Evolutionary conservation across 2,329 filamentous ascomycete genomes (phyloP).

Genomic region (Fusarium bulbicola): DNA sequence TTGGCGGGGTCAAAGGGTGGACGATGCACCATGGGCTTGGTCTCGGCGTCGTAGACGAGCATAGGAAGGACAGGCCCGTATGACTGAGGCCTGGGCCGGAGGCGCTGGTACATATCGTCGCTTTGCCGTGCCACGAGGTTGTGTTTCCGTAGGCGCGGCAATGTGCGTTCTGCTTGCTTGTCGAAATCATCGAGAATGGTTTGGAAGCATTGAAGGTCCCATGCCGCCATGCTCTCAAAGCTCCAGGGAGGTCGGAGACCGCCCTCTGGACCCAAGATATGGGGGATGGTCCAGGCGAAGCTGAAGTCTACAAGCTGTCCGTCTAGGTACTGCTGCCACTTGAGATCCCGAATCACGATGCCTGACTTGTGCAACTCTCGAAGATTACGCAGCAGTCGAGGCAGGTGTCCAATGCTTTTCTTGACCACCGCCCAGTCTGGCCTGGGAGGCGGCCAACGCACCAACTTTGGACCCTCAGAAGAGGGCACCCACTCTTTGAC

Average conservation of each 20-base stretch:
- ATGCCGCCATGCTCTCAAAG: slow-evolving; percentile 23
- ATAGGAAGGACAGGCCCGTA: background rate
- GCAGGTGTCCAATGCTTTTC: background rate
- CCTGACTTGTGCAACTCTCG: slow-evolving; percentile 10
- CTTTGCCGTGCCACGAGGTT: background rate
- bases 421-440: too few species aligned
- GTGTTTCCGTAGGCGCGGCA: background rate
- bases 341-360: slow-evolving; percentile 19
- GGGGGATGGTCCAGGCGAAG: slow-evolving; percentile 25
- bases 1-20: slow-evolving; percentile 8
- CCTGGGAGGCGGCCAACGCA: too few species aligned
- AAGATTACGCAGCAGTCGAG: background rate
- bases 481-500: background rate
- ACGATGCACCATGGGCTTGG: background rate
- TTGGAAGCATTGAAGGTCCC: slow-evolving; percentile 13
- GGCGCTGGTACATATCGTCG: fast-evolving
- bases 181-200: background rate
- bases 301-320: slow-evolving; percentile 10
- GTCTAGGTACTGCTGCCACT: slow-evolving; percentile 3
- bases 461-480: too few species aligned
- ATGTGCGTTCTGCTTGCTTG: fast-evolving
- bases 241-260: slow-evolving; percentile 2
- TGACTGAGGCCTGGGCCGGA: background rate
- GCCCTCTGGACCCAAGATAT: background rate
- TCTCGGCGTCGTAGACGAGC: background rate